Evolutionary conservation across 2,329 filamentous ascomycete species (phyloP), one percentile per base, ranked within the genome.

Genomic region (Fusarium kyushuense): DNA sequence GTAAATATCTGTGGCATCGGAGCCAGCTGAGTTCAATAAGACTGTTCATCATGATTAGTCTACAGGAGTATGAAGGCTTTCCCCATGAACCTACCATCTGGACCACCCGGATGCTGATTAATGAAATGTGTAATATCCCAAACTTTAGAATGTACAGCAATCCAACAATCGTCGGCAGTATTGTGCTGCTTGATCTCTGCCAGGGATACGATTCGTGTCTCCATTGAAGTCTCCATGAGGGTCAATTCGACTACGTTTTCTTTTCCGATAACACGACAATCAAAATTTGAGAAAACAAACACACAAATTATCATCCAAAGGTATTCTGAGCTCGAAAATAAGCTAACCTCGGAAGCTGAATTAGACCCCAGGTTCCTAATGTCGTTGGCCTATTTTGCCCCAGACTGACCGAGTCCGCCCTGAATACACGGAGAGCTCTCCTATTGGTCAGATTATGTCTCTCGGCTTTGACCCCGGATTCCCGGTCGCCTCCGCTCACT

Each of bases 121-220:
- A 90, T 81, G 70, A 92, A 92, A 3, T 87, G 84, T 4, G 89
- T 90, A 47, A 93, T 79, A 74, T 93, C 89, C 83, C 90, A 92
- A 29, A 92, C 88, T 71, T 86, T 84, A 45, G 85, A 85, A 75
- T 92, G 86, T 23, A 92, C 84, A 19, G 91, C 89, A 60, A 92
- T 86, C 90, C 90, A 93, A 71, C 86, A 84, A 68, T 89, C 74
- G 77, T 53, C 81, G 72, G 33, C 79, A 70, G 14, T 80, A 55
- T 81, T 84, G 72, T 89, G 86, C 54, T 76, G 76, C 14, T 77
- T 80, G 36, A 89, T 75, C 48, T 85, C 80, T 17, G 58, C 64
- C 10, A 76, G 40, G 2, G 71, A 71, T 8, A 70, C 30, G 19
- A 14, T 49, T 19, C 52, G 63, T 8, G 65, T 43, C 21, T 36